Conservation (phyloP, 352 stramenopile species). For the Globisporangium okanoganense region DNA sequence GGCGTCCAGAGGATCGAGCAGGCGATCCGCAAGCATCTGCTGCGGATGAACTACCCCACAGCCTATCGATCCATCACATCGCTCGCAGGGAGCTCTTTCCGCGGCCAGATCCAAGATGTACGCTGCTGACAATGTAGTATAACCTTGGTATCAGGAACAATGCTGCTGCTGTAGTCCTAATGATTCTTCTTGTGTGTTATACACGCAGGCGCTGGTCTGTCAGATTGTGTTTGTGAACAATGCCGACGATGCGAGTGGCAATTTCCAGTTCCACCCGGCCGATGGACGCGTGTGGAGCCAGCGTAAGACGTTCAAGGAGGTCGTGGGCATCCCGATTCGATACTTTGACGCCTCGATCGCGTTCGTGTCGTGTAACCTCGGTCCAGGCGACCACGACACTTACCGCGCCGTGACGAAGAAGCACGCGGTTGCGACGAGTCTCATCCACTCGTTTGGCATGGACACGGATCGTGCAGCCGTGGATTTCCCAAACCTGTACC, state of each 20-base stretch:
- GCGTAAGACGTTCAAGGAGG: conserved; percentile 69
- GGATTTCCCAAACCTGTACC: conserved; percentile 82
- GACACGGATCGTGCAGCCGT: conserved; percentile 65
- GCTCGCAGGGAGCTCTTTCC: conserved; percentile 58
- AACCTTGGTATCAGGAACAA: background rate
- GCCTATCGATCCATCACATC: conserved; percentile 77
- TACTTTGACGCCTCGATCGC: conserved; percentile 85
- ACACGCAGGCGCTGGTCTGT: conserved; percentile 52
- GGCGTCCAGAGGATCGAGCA: conserved; percentile 62
- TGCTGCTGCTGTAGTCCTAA: background rate
- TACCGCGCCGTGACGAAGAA: conserved; percentile 39
- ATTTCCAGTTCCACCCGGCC: conserved; percentile 64
- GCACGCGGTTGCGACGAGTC: conserved; percentile 47
- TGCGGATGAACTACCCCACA: conserved; percentile 77
- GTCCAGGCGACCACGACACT: conserved; percentile 13
- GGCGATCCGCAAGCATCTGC: conserved; percentile 60
- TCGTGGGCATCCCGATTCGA: conserved; percentile 73
- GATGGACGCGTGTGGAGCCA: conserved; percentile 74
- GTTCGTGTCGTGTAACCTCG: conserved; percentile 80
- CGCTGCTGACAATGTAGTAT: conserved; percentile 6
- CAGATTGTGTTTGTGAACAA: conserved; percentile 88
- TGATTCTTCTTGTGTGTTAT: background rate
- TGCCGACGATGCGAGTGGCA: conserved; percentile 74
- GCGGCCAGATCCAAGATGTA: conserved; percentile 65
- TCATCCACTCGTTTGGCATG: conserved; percentile 83